phyloP scores from a whole-genome alignment of 1,139 yeast species.

The Pneumocystis jirovecii region DNA sequence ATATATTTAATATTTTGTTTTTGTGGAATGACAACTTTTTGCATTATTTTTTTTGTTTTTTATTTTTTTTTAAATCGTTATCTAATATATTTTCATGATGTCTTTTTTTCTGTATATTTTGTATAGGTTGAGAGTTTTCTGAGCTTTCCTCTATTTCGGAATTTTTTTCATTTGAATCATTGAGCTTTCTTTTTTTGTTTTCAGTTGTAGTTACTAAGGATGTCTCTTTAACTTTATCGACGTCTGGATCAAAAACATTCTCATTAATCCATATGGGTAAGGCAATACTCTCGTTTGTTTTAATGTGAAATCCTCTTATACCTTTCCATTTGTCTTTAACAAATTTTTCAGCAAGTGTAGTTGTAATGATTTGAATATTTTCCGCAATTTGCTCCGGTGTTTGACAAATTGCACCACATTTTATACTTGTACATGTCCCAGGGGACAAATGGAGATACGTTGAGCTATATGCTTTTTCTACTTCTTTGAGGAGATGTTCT shows the following conservation, averaged over 20 bases:
- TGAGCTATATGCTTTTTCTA: conserved; percentile 43
- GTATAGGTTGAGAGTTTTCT: background rate
- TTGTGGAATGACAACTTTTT: background rate
- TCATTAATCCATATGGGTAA: conserved; percentile 67
- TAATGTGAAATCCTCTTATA: conserved; percentile 51
- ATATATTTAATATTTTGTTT: background rate
- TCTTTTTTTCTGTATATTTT: background rate
- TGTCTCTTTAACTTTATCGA: conserved; percentile 17
- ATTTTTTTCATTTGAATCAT: background rate
- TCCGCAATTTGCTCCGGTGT: conserved; percentile 29
- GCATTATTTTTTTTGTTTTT: background rate
- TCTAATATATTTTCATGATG: background rate
- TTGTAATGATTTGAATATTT: conserved; percentile 45
- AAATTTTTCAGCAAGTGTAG: conserved; percentile 31
- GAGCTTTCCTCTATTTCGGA: background rate
- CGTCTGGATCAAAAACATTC: conserved; percentile 38
- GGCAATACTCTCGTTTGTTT: conserved; percentile 61
- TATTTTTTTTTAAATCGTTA: background rate
- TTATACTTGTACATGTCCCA: conserved; percentile 52
- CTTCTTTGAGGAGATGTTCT: conserved; percentile 24
- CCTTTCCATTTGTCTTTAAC: conserved; percentile 28
- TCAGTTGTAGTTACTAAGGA: background rate
- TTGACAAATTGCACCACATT: conserved; percentile 46
- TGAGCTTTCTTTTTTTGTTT: background rate
- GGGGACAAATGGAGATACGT: conserved; percentile 58